These are phyloP conservation scores for Pythium rhizo-oryzae DNA, from an alignment of 352 stramenopile species.

Conservation along the genomic window DNA sequence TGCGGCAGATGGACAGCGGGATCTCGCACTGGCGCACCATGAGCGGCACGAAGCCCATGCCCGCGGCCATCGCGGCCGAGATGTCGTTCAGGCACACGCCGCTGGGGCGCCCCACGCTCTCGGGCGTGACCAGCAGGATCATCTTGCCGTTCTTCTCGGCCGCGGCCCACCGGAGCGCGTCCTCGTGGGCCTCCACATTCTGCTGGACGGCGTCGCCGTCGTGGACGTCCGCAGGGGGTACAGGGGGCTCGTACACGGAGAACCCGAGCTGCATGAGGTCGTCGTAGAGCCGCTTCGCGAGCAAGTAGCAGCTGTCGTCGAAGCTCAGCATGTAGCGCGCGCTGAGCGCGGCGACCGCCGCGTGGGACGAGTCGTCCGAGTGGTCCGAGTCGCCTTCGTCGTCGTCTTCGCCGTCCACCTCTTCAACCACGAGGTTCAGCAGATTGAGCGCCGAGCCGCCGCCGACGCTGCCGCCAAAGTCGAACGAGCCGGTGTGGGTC, in stretches of 20 bases:
- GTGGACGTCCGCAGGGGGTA: constrained; percentile 1
- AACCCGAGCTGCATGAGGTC: constrained; percentile 56
- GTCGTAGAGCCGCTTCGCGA: constrained; percentile 53
- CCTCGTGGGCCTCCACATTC: constrained; percentile 36
- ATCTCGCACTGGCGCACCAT: constrained; percentile 79
- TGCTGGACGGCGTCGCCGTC: constrained; percentile 17
- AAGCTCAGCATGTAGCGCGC: constrained; percentile 73
- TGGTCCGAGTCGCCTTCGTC: constrained; percentile 4
- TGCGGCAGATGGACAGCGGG: constrained; percentile 78
- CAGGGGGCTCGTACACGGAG: constrained; percentile 38
- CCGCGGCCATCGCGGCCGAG: constrained; percentile 65
- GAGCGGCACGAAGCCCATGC: constrained; percentile 70
- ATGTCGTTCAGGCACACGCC: constrained; percentile 78
- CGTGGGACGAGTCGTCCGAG: constrained; percentile 14
- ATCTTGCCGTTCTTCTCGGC: constrained; percentile 65
- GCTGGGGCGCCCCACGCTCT: constrained; percentile 66
- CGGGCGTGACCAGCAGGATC: constrained; percentile 67
- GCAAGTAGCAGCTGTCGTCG: constrained; percentile 57
- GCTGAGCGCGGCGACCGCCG: constrained; percentile 10
- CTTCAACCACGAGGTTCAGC: constrained; percentile 16
- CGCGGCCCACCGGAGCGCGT: constrained; percentile 63
- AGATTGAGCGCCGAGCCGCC: constrained; percentile 14
- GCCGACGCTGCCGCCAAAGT: constrained; percentile 13
- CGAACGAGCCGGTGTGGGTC: constrained; percentile 19
- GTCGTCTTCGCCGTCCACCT: constrained; percentile 5